Evolutionary conservation across 768 basidiomycete genomes (phyloP).

Genomic region (Kwoniella shandongensis): DNA sequence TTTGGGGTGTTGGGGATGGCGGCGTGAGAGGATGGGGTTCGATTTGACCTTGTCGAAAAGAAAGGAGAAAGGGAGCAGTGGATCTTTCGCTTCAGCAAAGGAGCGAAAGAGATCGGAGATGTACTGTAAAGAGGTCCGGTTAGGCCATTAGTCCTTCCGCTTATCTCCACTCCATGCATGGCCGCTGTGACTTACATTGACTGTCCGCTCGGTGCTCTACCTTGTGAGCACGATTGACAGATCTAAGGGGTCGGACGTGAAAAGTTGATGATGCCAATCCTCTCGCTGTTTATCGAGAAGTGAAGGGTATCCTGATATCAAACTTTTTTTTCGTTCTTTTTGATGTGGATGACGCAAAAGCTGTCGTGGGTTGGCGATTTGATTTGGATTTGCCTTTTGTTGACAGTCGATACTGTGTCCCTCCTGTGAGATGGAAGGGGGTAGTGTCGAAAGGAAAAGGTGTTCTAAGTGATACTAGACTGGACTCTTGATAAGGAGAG

Average conservation of each 20-base stretch:
- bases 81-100: neutral
- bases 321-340: constrained; percentile 2
- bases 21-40: neutral
- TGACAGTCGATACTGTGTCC: neutral
- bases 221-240: no score
- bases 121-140: neutral
- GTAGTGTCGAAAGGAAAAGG: neutral
- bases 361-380: no score
- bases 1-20: neutral
- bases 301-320: no score
- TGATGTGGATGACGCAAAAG: constrained; percentile 10
- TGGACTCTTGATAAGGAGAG: constrained; percentile 4
- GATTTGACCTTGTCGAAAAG: neutral
- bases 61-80: neutral
- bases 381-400: constrained; percentile 2
- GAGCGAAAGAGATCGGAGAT: neutral
- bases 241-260: no score
- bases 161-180: no score
- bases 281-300: no score
- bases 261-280: no score
- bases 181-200: no score
- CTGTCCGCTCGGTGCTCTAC: no score
- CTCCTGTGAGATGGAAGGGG: neutral
- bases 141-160: no score
- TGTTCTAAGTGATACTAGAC: constrained; percentile 3